Percentiles rank a stretch among this genome's conserved stretches.
Evolutionary conservation across 2,329 filamentous ascomycete species (phyloP).

Genomic region (Paraphoma chrysanthemicola): DNA sequence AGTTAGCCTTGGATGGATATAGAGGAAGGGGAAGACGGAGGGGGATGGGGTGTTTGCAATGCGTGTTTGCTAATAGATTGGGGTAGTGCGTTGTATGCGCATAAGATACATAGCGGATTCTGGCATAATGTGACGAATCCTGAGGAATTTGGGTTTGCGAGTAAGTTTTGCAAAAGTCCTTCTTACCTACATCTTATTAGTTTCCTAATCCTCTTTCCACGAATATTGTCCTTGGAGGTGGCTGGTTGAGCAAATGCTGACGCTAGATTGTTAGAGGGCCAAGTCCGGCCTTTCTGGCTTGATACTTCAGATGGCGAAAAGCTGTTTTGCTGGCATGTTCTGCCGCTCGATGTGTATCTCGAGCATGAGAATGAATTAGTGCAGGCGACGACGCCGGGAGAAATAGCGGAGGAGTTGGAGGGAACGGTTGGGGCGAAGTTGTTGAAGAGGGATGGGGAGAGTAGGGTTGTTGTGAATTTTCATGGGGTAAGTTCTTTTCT

Average conservation of each 20-base stretch:
- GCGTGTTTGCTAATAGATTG: neutral
- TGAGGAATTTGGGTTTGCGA: slow-evolving; percentile 85
- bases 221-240: too few species aligned
- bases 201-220: neutral
- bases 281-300: slow-evolving; percentile 86
- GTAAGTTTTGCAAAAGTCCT: slow-evolving; percentile 52
- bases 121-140: slow-evolving; percentile 78
- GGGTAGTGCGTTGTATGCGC: slow-evolving; percentile 78
- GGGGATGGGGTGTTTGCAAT: neutral
- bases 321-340: slow-evolving; percentile 88
- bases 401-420: slow-evolving; percentile 54
- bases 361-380: slow-evolving; percentile 70
- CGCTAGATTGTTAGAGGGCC: slow-evolving; percentile 66
- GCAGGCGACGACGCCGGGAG: slow-evolving; percentile 42
- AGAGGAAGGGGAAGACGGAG: neutral
- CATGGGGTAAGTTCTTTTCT: slow-evolving; percentile 63
- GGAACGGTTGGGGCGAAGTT: slow-evolving; percentile 59
- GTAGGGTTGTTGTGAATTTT: slow-evolving; percentile 64
- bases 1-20: slow-evolving; percentile 38
- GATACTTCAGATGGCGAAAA: slow-evolving; percentile 76
- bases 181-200: neutral
- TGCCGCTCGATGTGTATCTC: slow-evolving; percentile 79
- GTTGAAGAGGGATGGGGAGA: slow-evolving; percentile 58
- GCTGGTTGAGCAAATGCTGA: neutral
- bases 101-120: slow-evolving; percentile 76